Evolutionary conservation across 2,329 filamentous ascomycete genomes (phyloP), one percentile per base, ranked within the genome.

Genomic region (Rhexocercosporidium sp.): DNA sequence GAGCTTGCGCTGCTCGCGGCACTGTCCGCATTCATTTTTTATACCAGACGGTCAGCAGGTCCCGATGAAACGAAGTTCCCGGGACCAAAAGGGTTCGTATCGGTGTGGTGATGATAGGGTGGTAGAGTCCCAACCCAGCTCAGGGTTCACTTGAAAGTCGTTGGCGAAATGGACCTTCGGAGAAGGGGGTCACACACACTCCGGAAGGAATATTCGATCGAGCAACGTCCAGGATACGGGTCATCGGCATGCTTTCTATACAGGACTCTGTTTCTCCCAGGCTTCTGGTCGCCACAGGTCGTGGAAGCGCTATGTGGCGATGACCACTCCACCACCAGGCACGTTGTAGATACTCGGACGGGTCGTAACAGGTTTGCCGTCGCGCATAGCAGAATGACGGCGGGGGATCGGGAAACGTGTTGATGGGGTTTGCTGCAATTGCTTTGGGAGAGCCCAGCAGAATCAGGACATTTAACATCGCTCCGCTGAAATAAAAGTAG

Each of bases 11-110:
- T 71, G 37, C 65, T 69, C 59, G 70, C 72, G 16, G 68, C 67
- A 29, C 72, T 69, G 54, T 76, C 75, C 63, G 71, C 47, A 65
- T 75, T 73, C 72, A 75, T 76, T 62, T 53, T 62, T 62, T 22
- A 18, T 62, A 39, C 46, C 31, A 39, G n/a, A 41, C 25, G 11
- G 44, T 47, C 44, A 47, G n/a, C 7, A 4, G 29, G 46, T 27
- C 47, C 59, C 46, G 34, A 31, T 39, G 44, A 53, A 51, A 62
- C 34, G 18, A 53, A 16, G 46, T 39, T 41, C 46, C 34, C 57
- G n/a, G 59, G 46, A 51, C 47, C 59, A 39, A 31, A 53, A 25
- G 20, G 59, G 31, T 31, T 27, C 46, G 47, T n/a, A 39, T 51
- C 31, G 59, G 59, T 62, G 59, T 62, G 59, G 31, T 41, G 59